A percentile compares a stretch with the other conserved stretches of the same genome.
These are phyloP conservation scores for Piromyces sp. DNA, from an alignment of 192 early-diverging fungal species.

Conservation along the genomic window DNA sequence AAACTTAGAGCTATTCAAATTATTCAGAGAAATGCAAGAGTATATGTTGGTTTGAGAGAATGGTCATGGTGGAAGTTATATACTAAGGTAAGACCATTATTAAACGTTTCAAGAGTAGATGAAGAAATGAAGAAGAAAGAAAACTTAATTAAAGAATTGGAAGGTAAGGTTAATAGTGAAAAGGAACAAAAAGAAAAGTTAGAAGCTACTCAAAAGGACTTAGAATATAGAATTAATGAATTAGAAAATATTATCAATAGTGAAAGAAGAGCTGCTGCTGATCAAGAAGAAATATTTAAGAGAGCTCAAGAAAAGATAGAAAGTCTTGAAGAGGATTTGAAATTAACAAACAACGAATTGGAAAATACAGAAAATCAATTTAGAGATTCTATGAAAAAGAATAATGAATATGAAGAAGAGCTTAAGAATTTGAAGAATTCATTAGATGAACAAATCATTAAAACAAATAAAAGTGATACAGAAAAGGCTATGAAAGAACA, in stretches of 20 bases:
- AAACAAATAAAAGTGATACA: slow-evolving; percentile 27
- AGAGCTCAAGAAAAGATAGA: slow-evolving; percentile 56
- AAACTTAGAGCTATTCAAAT: slow-evolving; percentile 78
- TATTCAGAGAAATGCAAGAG: slow-evolving; percentile 87
- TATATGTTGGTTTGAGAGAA: slow-evolving; percentile 74
- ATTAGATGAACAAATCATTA: slow-evolving; percentile 10
- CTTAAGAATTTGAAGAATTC: slow-evolving; percentile 10
- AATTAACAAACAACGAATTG: slow-evolving; percentile 14
- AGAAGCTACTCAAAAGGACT: slow-evolving; percentile 31
- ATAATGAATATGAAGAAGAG: slow-evolving; percentile 20
- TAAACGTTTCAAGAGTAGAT: slow-evolving; percentile 66
- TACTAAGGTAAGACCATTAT: slow-evolving; percentile 73
- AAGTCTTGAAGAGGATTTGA: slow-evolving; percentile 16
- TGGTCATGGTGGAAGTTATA: slow-evolving; percentile 96
- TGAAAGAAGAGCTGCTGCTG: slow-evolving; percentile 56
- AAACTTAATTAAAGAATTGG: slow-evolving; percentile 13
- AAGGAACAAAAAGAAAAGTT: slow-evolving; percentile 35
- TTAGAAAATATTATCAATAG: slow-evolving; percentile 52
- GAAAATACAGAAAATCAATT: slow-evolving; percentile 25
- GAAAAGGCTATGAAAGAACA: slow-evolving; percentile 26
- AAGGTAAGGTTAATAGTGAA: slow-evolving; percentile 40
- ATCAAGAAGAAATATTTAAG: slow-evolving; percentile 70
- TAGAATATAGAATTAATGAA: slow-evolving; percentile 49
- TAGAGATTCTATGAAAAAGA: slow-evolving; percentile 17
- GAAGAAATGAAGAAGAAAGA: slow-evolving; percentile 45